Conservation (phyloP, 306 rosid genomes). For the Casuarina glauca region DNA sequence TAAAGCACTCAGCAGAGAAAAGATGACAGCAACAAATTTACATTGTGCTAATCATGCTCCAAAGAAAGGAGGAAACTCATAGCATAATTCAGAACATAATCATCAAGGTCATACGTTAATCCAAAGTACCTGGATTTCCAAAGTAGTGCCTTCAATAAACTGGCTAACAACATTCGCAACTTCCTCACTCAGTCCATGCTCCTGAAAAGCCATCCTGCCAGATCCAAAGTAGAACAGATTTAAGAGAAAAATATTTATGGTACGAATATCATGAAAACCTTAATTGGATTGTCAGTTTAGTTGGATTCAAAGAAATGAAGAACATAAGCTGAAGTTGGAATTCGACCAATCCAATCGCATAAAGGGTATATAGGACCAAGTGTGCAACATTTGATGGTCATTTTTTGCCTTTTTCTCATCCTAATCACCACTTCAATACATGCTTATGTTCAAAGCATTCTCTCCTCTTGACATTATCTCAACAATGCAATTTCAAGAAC, state of each 20-base stretch:
- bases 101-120: constrained; percentile 14
- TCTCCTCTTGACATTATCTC: neutral
- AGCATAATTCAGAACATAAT: constrained; percentile 25
- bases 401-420: neutral
- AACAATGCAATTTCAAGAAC: neutral
- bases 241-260: neutral
- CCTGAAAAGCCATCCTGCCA: constrained; percentile 77
- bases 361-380: neutral
- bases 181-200: constrained; percentile 77
- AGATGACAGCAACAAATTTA: constrained; percentile 17
- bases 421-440: neutral
- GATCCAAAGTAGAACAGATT: constrained; percentile 30
- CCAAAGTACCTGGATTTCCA: constrained; percentile 74
- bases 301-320: too few species aligned
- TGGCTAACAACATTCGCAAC: constrained; percentile 63
- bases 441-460: neutral
- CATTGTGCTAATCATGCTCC: constrained; percentile 8
- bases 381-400: neutral
- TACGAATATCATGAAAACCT: neutral
- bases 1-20: constrained; percentile 22
- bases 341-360: constrained; percentile 1
- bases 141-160: constrained; percentile 65
- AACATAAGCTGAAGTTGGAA: neutral
- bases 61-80: constrained; percentile 14
- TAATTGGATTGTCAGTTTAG: neutral